phyloP scores from a whole-genome alignment of 352 stramenopile genomes.

The Phytophthora quininea region DNA sequence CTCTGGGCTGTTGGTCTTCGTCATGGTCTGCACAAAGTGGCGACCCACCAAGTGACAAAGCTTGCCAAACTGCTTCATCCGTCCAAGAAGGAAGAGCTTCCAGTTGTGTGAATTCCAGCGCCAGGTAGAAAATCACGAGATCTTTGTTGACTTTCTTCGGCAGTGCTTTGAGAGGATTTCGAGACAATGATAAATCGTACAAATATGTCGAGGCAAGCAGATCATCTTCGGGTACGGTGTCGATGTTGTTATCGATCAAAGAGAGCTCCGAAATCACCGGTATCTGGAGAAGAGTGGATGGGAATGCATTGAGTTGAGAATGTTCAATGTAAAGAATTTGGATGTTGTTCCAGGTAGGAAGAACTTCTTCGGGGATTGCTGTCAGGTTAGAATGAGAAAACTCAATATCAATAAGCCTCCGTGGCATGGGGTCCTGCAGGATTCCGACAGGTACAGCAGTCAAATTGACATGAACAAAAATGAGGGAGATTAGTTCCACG shows the following conservation, averaged over 20 bases:
- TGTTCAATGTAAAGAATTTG: conserved; percentile 25
- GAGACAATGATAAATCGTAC: conserved; percentile 26
- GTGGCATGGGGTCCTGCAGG: no score
- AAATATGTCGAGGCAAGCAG: conserved; percentile 10
- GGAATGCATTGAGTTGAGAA: conserved; percentile 31
- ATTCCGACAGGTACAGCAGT: no score
- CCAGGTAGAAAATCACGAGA: conserved; percentile 29
- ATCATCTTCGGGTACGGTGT: conserved; percentile 10
- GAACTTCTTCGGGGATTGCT: no score
- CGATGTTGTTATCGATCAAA: conserved; percentile 36
- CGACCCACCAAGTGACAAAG: conserved; percentile 1
- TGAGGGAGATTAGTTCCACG: no score
- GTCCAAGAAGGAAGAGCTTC: conserved; percentile 32
- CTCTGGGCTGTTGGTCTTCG: neutral
- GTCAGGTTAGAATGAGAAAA: no score
- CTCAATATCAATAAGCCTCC: no score
- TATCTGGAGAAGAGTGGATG: conserved; percentile 21
- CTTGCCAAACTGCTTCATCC: conserved; percentile 1
- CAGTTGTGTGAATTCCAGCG: conserved; percentile 36
- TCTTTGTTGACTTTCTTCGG: conserved; percentile 8
- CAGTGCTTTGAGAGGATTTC: conserved; percentile 30
- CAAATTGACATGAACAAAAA: no score
- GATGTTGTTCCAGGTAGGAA: no score
- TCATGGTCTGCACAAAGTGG: neutral
- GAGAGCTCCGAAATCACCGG: conserved; percentile 30